Conservation (phyloP, 345 rosid species). For the Dimocarpus longan region DNA sequence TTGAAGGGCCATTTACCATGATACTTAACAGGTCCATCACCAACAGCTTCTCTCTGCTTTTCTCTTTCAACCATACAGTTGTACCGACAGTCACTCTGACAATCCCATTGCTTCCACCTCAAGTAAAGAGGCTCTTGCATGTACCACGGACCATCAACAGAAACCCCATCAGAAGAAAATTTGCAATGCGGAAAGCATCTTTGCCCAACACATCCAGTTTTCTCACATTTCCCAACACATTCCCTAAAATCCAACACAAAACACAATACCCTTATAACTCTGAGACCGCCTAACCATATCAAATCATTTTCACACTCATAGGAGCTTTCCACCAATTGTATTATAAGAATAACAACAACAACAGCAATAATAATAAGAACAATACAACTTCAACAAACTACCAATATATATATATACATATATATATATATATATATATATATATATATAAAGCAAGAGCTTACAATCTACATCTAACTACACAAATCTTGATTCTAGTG, state of each 20-base stretch:
- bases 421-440: too few species aligned
- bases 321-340: not conserved
- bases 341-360: not conserved
- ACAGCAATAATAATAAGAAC: not conserved
- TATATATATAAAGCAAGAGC: too few species aligned
- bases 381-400: too few species aligned
- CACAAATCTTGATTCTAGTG: not conserved
- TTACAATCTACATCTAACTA: not conserved
- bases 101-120: slow-evolving; percentile 73
- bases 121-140: slow-evolving; percentile 65
- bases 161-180: slow-evolving; percentile 45
- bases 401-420: too few species aligned
- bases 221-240: slow-evolving; percentile 61
- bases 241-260: slow-evolving; percentile 38
- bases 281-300: not conserved
- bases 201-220: slow-evolving; percentile 64
- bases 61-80: slow-evolving; percentile 71
- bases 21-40: slow-evolving; percentile 62
- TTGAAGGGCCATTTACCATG: slow-evolving; percentile 89
- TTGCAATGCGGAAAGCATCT: slow-evolving; percentile 70
- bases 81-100: slow-evolving; percentile 74
- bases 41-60: slow-evolving; percentile 49
- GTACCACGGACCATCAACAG: slow-evolving; percentile 60
- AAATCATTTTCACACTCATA: not conserved
- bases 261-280: not conserved